phyloP scores from a whole-genome alignment of 2,329 filamentous ascomycete genomes.

The Metarhizium sp. region DNA sequence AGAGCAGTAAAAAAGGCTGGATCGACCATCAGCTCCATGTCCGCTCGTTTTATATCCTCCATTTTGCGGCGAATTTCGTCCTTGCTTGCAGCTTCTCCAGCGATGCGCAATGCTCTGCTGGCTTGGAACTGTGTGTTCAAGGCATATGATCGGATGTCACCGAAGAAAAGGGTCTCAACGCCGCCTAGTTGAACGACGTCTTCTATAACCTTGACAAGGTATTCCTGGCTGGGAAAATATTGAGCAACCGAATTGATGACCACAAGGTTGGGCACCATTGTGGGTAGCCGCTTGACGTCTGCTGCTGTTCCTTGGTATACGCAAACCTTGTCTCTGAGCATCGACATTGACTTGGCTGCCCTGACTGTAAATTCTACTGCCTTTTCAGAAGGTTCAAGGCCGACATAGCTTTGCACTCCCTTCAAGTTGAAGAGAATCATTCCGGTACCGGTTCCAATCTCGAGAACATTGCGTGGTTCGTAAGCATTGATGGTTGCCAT shows the following conservation, averaged over 20 bases:
- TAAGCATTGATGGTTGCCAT: not conserved
- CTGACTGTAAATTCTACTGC: slow-evolving; percentile 13
- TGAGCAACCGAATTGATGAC: slow-evolving; percentile 19
- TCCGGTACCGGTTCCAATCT: slow-evolving; percentile 20
- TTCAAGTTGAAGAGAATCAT: slow-evolving; percentile 9
- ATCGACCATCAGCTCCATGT: slow-evolving; percentile 16
- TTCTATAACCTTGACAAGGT: slow-evolving; percentile 11
- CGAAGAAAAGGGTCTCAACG: slow-evolving; percentile 10
- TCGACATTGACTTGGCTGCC: slow-evolving; percentile 7
- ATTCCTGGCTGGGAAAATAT: slow-evolving; percentile 18
- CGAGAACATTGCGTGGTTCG: slow-evolving; percentile 12
- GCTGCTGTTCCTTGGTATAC: slow-evolving; percentile 14
- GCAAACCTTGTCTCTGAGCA: slow-evolving; percentile 5
- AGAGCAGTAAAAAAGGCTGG: slow-evolving; percentile 16
- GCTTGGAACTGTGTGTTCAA: slow-evolving; percentile 9
- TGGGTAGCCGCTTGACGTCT: slow-evolving; percentile 6
- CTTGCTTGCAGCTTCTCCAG: slow-evolving; percentile 1
- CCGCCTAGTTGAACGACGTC: not conserved
- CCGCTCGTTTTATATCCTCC: slow-evolving; percentile 6
- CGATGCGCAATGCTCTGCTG: slow-evolving; percentile 4
- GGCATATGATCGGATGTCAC: slow-evolving; percentile 13
- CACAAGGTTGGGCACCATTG: slow-evolving; percentile 9
- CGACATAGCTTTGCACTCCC: slow-evolving; percentile 15
- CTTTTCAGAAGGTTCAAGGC: slow-evolving; percentile 16
- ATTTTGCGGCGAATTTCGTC: not conserved